Evolutionary conservation across 2,329 filamentous ascomycete species (phyloP), one percentile per base, ranked within the genome.

Genomic region (Ceratocystis destructans): DNA sequence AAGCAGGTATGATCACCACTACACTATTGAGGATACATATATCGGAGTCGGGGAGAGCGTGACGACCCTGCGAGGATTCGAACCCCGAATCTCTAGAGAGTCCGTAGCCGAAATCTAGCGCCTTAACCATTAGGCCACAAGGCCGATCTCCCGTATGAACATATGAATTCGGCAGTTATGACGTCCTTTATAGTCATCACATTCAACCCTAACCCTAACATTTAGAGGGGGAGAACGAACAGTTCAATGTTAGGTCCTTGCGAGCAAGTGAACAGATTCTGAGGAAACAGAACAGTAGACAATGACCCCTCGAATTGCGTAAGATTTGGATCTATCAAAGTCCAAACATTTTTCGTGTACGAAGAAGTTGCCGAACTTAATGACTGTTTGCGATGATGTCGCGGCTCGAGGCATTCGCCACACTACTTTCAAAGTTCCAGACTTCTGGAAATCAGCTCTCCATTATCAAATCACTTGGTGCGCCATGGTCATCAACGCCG

Each of bases 1-100:
- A 64, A 64, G 62, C 62, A 64, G 62, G 62, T 64, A 64, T 64
- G 62, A 64, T 64, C 62, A 64, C 61, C 61, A 62, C 62, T 63
- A 63, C 62, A 63, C 62, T 63, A 48, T 46, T 62, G 61, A 62
- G 61, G 61, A 61, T 2, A 59, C 1, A 59, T 1, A 59, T 20
- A 33, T 33, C 3, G 28, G 28, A 59, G 17, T 15, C n/a, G 17
- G 55, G 10, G 28, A 59, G 55, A 17, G 31, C 28, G n/a, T 20
- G 25, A 59, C 61, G 61, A 62, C 61, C 61, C 61, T 46, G 61
- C 61, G 61, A 62, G 61, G 61, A 62, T 45, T 62, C 61, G 61
- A 62, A 62, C 61, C 61, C 61, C 61, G 61, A 62, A 62, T 62
- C 61, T 62, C 61, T 62, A 62, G 61, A 62, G 61, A 62, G n/a